phyloP scores from a whole-genome alignment of 2,329 filamentous ascomycete species.

The Aspergillus ustus region DNA sequence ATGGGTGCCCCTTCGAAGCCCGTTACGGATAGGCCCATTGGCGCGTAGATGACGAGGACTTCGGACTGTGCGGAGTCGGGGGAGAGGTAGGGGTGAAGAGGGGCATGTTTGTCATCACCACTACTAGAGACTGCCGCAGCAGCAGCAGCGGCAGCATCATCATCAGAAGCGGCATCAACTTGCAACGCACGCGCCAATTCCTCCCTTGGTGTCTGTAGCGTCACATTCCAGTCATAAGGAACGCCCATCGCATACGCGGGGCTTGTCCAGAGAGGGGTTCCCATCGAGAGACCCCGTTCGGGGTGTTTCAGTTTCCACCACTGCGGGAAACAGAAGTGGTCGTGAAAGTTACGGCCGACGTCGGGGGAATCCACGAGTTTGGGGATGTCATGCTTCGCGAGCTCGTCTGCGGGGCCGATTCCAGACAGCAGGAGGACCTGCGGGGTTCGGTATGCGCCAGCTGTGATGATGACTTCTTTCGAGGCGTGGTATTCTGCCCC shows the following conservation, averaged over 20 bases:
- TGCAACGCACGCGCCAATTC: slow-evolving; percentile 8
- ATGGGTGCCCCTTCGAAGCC: slow-evolving; percentile 21
- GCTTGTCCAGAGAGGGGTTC: slow-evolving; percentile 38
- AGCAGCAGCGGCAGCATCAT: neutral
- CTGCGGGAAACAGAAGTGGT: slow-evolving; percentile 36
- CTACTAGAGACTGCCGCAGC: neutral
- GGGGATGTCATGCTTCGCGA: slow-evolving; percentile 40
- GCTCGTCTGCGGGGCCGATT: slow-evolving; percentile 33
- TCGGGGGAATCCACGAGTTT: slow-evolving; percentile 24
- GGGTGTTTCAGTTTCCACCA: no score
- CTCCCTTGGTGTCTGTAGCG: slow-evolving; percentile 5
- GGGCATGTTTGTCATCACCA: no score
- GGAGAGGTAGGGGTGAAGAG: slow-evolving; percentile 3
- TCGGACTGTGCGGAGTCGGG: slow-evolving; percentile 16
- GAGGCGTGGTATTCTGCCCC: slow-evolving; percentile 29
- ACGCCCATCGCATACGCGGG: slow-evolving; percentile 44
- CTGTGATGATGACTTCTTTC: slow-evolving; percentile 37
- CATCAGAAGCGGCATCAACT: neutral
- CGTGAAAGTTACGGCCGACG: slow-evolving; percentile 32
- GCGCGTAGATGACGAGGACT: slow-evolving; percentile 30
- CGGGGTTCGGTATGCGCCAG: slow-evolving; percentile 38
- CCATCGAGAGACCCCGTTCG: no score
- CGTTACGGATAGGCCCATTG: slow-evolving; percentile 21
- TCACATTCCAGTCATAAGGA: slow-evolving; percentile 46
- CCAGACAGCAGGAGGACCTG: slow-evolving; percentile 43